Percentiles rank a stretch among this genome's conserved stretches.
Conservation (phyloP, 805 yeast species). For the Spathaspora passalidarum region DNA sequence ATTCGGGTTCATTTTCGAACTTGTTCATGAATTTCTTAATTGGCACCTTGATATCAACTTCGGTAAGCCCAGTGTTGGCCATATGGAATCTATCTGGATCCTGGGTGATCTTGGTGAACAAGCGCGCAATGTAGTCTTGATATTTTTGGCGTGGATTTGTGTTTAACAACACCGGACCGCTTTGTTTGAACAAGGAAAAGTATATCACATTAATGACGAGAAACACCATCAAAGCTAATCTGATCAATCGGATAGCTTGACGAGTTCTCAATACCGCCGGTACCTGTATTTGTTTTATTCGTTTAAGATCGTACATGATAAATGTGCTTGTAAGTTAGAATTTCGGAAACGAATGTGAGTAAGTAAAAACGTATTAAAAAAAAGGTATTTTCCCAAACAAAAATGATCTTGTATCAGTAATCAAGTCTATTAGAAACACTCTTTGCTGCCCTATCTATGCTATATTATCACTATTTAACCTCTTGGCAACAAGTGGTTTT, state of each 20-base stretch:
- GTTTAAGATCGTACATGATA: neutral
- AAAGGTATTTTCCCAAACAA: no score
- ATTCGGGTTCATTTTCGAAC: neutral
- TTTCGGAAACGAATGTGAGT: no score
- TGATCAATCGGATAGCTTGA: neutral
- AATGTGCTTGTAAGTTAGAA: no score
- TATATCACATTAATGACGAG: neutral
- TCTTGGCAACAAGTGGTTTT: no score
- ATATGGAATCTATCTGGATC: constrained; percentile 22
- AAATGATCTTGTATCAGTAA: no score
- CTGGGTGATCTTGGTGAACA: constrained; percentile 10
- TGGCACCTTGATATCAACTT: constrained; percentile 8
- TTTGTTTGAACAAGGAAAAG: neutral
- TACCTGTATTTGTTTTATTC: neutral
- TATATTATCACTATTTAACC: no score
- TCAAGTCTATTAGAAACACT: no score
- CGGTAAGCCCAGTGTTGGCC: constrained; percentile 20
- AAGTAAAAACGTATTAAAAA: no score
- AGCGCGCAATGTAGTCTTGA: neutral
- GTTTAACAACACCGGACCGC: neutral
- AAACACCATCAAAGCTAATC: neutral
- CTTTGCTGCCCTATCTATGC: no score
- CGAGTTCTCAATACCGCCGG: neutral
- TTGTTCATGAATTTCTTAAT: neutral
- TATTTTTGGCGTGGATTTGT: neutral